Conservation (phyloP, 768 basidiomycete species). For the Mycena vulgaris region DNA sequence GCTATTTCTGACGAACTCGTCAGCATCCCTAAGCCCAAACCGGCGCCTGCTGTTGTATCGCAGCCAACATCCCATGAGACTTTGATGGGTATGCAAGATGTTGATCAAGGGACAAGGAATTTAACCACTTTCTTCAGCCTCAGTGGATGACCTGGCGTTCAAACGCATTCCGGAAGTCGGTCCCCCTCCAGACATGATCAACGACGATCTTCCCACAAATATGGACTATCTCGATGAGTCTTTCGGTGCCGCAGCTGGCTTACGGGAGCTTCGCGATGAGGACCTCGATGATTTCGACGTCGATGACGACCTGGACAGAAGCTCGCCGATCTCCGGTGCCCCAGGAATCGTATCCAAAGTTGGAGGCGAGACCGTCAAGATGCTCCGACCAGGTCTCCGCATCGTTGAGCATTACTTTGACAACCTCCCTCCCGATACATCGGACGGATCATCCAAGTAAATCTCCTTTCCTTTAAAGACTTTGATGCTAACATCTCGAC, state of each 20-base stretch:
- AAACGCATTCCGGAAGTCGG: constrained; percentile 81
- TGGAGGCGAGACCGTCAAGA: constrained; percentile 89
- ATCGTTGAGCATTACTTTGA: constrained; percentile 84
- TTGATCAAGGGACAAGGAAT: background rate
- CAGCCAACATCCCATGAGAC: constrained; percentile 31
- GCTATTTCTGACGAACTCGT: constrained; percentile 1
- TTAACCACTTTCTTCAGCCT: constrained; percentile 58
- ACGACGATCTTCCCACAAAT: constrained; percentile 93
- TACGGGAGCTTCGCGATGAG: constrained; percentile 80
- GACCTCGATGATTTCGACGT: constrained; percentile 78
- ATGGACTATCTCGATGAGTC: constrained; percentile 89
- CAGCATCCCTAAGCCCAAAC: constrained; percentile 47
- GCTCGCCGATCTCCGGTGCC: constrained; percentile 45
- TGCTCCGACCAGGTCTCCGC: constrained; percentile 78
- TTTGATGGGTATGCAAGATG: constrained; percentile 56
- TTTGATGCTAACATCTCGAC: constrained; percentile 21
- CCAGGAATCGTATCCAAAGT: constrained; percentile 69
- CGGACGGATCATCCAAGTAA: constrained; percentile 64
- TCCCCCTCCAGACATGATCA: constrained; percentile 88
- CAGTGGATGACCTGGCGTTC: constrained; percentile 90
- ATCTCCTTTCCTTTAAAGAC: constrained; percentile 23
- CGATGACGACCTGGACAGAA: constrained; percentile 48
- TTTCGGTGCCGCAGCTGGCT: constrained; percentile 83
- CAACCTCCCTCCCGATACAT: constrained; percentile 69
- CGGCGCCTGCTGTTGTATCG: constrained; percentile 53